Evolutionary conservation across 2,329 filamentous ascomycete species (phyloP).

Genomic region (Elsinoe arachidis): DNA sequence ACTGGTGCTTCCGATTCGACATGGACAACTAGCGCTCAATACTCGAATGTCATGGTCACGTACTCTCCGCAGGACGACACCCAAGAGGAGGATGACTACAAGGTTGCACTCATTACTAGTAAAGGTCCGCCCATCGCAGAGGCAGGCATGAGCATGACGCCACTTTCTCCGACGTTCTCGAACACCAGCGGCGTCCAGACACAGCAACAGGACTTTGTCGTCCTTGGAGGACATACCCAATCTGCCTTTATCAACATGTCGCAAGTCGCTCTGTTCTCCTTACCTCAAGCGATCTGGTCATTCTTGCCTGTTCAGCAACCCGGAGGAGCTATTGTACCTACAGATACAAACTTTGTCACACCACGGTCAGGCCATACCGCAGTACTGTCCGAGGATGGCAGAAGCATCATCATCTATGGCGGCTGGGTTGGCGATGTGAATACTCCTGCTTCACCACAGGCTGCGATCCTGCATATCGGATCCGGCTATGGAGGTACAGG

Average conservation of each 20-base stretch:
- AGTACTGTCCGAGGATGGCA: constrained; percentile 69
- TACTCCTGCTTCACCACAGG: constrained; percentile 70
- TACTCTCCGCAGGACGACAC: constrained; percentile 43
- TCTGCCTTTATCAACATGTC: constrained; percentile 90
- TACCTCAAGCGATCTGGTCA: constrained; percentile 80
- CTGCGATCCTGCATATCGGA: constrained; percentile 68
- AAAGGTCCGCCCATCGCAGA: constrained; percentile 65
- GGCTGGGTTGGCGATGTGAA: constrained; percentile 84
- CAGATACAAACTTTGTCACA: constrained; percentile 52
- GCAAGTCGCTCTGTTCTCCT: constrained; percentile 73
- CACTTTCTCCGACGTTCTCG: constrained; percentile 59
- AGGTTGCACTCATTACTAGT: constrained; percentile 40
- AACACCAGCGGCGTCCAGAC: constrained; percentile 51
- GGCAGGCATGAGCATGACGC: constrained; percentile 78
- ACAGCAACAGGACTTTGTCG: constrained; percentile 67
- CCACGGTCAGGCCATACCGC: constrained; percentile 85
- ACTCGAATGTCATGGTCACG: constrained; percentile 70
- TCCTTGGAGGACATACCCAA: constrained; percentile 78
- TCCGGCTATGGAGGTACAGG: constrained; percentile 56
- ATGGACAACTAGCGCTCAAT: constrained; percentile 64
- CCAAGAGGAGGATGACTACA: constrained; percentile 34
- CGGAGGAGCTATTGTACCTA: constrained; percentile 39
- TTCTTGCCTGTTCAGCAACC: constrained; percentile 60
- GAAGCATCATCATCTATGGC: constrained; percentile 68
- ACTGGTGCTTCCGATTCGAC: constrained; percentile 34